phyloP scores from a whole-genome alignment of 345 rosid genomes.

The Tarenaya hassleriana region DNA sequence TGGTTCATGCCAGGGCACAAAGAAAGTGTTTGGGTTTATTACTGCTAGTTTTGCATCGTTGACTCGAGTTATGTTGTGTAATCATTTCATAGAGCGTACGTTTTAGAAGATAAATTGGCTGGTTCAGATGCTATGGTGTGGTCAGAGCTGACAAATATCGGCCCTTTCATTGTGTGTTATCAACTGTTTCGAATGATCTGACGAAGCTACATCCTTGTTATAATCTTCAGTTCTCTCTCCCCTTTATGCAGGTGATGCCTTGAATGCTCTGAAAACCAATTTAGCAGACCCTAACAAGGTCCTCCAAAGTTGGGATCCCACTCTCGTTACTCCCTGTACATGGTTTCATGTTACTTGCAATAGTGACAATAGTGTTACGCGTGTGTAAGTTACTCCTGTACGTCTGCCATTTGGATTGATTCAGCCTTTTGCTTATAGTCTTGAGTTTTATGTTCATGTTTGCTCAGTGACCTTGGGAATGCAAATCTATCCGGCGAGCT shows the following conservation, averaged over 20 bases:
- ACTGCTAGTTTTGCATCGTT: slow-evolving; percentile 3
- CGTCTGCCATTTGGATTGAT: slow-evolving; percentile 11
- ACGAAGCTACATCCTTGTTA: not conserved
- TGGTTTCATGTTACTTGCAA: slow-evolving; percentile 95
- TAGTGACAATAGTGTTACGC: slow-evolving; percentile 68
- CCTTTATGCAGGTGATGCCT: slow-evolving; percentile 60
- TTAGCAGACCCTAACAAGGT: slow-evolving; percentile 73
- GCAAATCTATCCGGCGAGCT: slow-evolving; percentile 36
- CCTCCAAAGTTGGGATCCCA: slow-evolving; percentile 91
- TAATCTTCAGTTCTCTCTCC: not conserved
- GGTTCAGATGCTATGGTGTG: not conserved
- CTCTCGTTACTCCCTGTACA: slow-evolving; percentile 83
- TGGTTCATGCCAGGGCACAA: too few relatives aligned
- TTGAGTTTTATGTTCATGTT: not conserved
- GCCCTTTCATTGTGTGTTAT: too few relatives aligned
- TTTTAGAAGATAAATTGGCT: not conserved
- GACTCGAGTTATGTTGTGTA: not conserved
- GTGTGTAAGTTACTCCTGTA: slow-evolving; percentile 61
- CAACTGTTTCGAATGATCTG: not conserved
- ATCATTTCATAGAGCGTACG: not conserved
- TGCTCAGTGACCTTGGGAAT: slow-evolving; percentile 40
- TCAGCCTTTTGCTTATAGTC: slow-evolving; percentile 6
- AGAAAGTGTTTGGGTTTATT: too few relatives aligned
- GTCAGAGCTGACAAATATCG: too few relatives aligned
- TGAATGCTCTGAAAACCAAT: slow-evolving; percentile 61